Conservation (phyloP, 495 filamentous ascomycete species). For the Talaromyces ruber region DNA sequence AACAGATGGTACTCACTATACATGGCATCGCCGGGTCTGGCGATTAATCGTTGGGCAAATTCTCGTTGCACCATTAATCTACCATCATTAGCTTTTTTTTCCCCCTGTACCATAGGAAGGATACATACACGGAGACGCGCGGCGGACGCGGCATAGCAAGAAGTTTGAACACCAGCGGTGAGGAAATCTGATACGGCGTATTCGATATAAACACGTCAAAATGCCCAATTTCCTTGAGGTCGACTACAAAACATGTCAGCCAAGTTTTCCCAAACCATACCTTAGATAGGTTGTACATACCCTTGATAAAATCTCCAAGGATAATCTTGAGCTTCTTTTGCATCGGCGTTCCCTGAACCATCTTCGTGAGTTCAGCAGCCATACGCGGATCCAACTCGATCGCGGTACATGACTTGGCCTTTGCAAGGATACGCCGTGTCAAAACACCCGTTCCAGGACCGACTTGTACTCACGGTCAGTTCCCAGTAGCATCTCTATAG, state of each 20-base stretch:
- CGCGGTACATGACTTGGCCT: slow-evolving; percentile 7
- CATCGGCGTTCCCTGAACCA: slow-evolving; percentile 9
- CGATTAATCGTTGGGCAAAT: slow-evolving; percentile 23
- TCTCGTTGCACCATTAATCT: slow-evolving; percentile 22
- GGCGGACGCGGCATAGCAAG: slow-evolving; percentile 8
- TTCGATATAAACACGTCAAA: slow-evolving; percentile 11
- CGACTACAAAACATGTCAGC: not conserved
- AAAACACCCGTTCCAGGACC: slow-evolving; percentile 10
- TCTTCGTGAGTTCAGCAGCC: slow-evolving; percentile 10
- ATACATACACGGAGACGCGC: slow-evolving; percentile 1
- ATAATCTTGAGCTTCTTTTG: slow-evolving; percentile 8
- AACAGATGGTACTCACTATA: slow-evolving; percentile 1
- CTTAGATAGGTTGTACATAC: not conserved
- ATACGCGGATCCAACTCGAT: slow-evolving; percentile 11
- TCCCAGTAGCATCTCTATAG: not conserved
- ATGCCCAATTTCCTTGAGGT: slow-evolving; percentile 5
- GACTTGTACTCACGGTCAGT: slow-evolving; percentile 5
- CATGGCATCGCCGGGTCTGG: slow-evolving; percentile 7
- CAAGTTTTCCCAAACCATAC: not conserved
- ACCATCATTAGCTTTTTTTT: not conserved
- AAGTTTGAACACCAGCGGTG: slow-evolving; percentile 9
- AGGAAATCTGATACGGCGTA: slow-evolving; percentile 10
- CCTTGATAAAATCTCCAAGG: slow-evolving; percentile 10
- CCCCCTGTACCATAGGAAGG: not conserved
- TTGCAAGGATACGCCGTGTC: slow-evolving; percentile 9